Base-by-base conservation (phyloP, 331 rosid genomes). In the Malus hybrid region DNA sequence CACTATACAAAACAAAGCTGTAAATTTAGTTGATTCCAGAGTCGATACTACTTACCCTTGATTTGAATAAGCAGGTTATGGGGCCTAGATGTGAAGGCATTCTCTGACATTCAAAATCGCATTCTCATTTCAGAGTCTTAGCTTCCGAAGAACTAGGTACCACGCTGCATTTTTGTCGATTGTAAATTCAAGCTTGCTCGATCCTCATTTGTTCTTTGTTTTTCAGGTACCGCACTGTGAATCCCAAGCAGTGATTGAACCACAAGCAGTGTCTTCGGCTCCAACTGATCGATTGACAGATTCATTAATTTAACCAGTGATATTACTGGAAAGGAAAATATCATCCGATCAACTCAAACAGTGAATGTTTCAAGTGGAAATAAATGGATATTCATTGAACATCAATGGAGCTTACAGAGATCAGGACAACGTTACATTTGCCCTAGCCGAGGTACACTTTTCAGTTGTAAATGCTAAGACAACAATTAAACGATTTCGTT, bases 61-160 rank as follows among this genome's bases (percentile, higher is more conserved):
- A 33, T 76, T 67, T 83, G 77, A 53, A 19, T 8, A 80, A 73
- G 63, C 91, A 94, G 99, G 96, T 80, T 95, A 79, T 95, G 91
- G 97, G 97, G 97, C 22, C 66, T 64, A 44, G 97, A 95, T 68
- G 89, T 95, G 76, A 92, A 82, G 87, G 76, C 97, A 34, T 92
- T 95, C 82, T 79, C 81, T 1, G 96, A 95, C 61, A 74, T 92
- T 76, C 84, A 46, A 80, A 84, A 20, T 15, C 82, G 86, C 74
- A 79, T 88, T 65, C 90, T 94, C 75, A 61, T 79, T 75, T 57
- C 83, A 18, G 74, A 72, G 83, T 73, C 84, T 1, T 84, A 84
- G 83, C 70, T 71, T 81, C 58, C 36, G 26, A 42, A 42, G 60
- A 44, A 75, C 56, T 9, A 63, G 68, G 14, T 20, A 20, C 36